These are phyloP conservation scores for Voacanga thouarsii DNA, from an alignment of 257 asterid genomes.

Conservation along the genomic window DNA sequence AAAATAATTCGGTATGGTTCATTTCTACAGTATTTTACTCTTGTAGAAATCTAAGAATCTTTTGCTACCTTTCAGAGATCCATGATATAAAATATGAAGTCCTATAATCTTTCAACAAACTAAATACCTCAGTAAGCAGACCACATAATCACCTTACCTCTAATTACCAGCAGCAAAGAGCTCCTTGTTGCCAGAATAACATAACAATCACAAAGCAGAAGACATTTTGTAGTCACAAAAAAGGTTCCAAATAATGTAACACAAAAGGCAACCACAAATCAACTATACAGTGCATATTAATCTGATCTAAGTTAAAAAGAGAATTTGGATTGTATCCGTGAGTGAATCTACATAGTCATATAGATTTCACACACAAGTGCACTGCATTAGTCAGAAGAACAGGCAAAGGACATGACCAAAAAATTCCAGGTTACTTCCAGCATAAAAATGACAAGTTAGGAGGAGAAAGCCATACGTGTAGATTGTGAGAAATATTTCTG, in stretches of 20 bases:
- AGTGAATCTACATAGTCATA: neutral
- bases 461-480: slow-evolving; percentile 68
- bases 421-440: neutral
- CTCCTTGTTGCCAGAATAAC: neutral
- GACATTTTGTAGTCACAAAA: neutral
- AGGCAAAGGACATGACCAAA: neutral
- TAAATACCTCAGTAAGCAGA: neutral
- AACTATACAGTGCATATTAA: neutral
- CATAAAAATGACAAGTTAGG: neutral
- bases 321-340: neutral
- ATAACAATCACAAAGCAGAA: neutral
- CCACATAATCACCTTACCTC: neutral
- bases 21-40: neutral
- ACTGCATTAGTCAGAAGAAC: neutral
- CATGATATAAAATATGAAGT: too few relatives aligned
- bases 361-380: neutral
- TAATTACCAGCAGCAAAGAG: neutral
- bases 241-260: too few relatives aligned
- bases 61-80: neutral
- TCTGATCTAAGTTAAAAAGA: neutral
- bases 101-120: neutral
- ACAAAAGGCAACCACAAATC: neutral
- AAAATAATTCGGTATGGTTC: too few relatives aligned
- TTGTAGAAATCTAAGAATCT: neutral
- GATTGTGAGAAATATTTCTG: slow-evolving; percentile 78